phyloP scores from a whole-genome alignment of 1,139 yeast species.

The Geotrichum candidum region DNA sequence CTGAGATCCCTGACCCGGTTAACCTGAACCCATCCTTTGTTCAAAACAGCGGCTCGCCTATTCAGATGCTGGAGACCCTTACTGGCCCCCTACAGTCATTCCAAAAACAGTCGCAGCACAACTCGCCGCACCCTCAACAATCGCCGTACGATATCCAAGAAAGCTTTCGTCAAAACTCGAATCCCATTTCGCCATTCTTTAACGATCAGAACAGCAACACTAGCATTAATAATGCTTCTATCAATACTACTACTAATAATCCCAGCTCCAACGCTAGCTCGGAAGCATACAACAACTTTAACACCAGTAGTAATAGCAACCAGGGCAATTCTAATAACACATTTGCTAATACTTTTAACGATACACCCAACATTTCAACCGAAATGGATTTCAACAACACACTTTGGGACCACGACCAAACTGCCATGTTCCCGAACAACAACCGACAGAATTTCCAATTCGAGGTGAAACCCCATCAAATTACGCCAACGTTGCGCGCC shows the following conservation, averaged over 20 bases:
- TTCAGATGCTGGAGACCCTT: slow-evolving; percentile 1
- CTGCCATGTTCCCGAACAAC: slow-evolving; percentile 11
- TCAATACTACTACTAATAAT: neutral
- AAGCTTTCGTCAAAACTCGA: neutral
- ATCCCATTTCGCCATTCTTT: slow-evolving; percentile 9
- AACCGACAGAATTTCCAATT: slow-evolving; percentile 3
- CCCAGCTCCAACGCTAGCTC: slow-evolving; percentile 11
- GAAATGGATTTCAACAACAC: slow-evolving; percentile 12
- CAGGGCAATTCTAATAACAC: neutral
- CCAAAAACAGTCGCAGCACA: neutral
- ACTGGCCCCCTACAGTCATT: slow-evolving; percentile 1
- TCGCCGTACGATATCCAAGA: slow-evolving; percentile 3
- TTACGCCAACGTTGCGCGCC: slow-evolving; percentile 66
- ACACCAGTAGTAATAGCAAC: neutral
- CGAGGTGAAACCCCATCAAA: slow-evolving; percentile 25
- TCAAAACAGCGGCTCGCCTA: neutral
- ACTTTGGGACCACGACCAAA: slow-evolving; percentile 16
- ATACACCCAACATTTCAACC: slow-evolving; percentile 1
- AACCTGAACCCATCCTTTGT: slow-evolving; percentile 5
- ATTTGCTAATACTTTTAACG: neutral
- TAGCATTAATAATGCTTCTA: neutral
- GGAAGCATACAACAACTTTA: slow-evolving; percentile 4
- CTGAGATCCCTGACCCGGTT: slow-evolving; percentile 10
- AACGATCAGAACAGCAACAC: neutral
- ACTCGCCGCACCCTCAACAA: slow-evolving; percentile 2